Evolutionary conservation across 1,139 yeast species (phyloP).

Genomic region (Starmera stellimalicola): DNA sequence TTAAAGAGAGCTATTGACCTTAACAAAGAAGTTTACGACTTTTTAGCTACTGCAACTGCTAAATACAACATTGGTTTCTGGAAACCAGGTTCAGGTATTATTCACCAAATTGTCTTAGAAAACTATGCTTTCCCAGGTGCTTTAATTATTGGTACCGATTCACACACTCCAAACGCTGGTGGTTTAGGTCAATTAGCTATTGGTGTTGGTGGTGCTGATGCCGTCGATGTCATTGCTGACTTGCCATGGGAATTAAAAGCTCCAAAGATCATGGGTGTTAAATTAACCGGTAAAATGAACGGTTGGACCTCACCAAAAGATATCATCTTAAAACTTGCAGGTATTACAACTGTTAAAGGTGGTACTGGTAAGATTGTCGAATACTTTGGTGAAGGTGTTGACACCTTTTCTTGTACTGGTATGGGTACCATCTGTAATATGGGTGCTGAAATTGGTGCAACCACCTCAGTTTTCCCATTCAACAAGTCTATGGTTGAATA

Average conservation of each 20-base stretch:
- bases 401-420: slow-evolving; percentile 84
- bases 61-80: slow-evolving; percentile 98
- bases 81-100: slow-evolving; percentile 99
- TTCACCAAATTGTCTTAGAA: slow-evolving; percentile 93
- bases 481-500: slow-evolving; percentile 80
- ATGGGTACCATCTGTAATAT: slow-evolving; percentile 99
- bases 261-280: slow-evolving; percentile 86
- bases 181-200: slow-evolving; percentile 95
- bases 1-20: slow-evolving; percentile 86
- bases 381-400: slow-evolving; percentile 91
- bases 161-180: slow-evolving; percentile 98
- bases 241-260: slow-evolving; percentile 99
- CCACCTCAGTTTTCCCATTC: slow-evolving; percentile 95
- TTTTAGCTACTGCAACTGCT: slow-evolving; percentile 88
- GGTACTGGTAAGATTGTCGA: slow-evolving; percentile 96
- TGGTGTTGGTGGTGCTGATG: slow-evolving; percentile 99
- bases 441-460: slow-evolving; percentile 99
- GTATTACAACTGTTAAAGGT: slow-evolving; percentile 86
- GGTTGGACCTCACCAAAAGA: slow-evolving; percentile 98
- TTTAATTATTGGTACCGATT: slow-evolving; percentile 95
- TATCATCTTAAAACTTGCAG: slow-evolving; percentile 85
- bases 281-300: slow-evolving; percentile 72
- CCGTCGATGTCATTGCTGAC: slow-evolving; percentile 92
- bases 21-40: slow-evolving; percentile 96
- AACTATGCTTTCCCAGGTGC: slow-evolving; percentile 92